phyloP scores from a whole-genome alignment of 768 basidiomycete genomes.

The Hygrocybe punicea region DNA sequence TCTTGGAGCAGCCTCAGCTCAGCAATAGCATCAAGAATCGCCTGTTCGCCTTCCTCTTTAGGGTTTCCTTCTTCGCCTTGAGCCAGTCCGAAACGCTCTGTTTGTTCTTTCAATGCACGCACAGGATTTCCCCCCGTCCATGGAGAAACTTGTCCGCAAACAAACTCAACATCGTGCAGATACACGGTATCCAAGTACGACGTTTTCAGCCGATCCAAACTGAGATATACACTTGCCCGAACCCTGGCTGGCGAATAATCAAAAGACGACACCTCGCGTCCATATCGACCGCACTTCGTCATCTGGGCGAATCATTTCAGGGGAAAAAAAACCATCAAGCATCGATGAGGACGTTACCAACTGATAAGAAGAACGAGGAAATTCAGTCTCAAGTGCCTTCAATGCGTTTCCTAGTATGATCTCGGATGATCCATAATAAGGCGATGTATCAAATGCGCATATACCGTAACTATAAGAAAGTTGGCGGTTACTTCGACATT shows the following conservation, averaged over 20 bases:
- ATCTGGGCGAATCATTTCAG: constrained; percentile 44
- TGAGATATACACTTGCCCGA: constrained; percentile 61
- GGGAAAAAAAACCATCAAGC: neutral
- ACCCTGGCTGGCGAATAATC: constrained; percentile 72
- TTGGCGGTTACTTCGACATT: neutral
- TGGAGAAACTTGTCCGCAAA: constrained; percentile 52
- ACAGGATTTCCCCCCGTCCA: constrained; percentile 53
- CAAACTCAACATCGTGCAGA: constrained; percentile 82
- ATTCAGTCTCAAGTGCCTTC: constrained; percentile 56
- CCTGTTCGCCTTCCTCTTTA: constrained; percentile 67
- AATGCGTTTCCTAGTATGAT: constrained; percentile 67
- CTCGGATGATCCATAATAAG: constrained; percentile 80
- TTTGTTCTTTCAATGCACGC: constrained; percentile 51
- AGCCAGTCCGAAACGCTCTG: constrained; percentile 61
- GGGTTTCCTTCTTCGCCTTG: constrained; percentile 54
- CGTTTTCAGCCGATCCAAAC: constrained; percentile 67
- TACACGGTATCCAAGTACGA: constrained; percentile 77
- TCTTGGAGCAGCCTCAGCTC: constrained; percentile 66
- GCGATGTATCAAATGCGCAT: constrained; percentile 75
- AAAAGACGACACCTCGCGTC: constrained; percentile 46
- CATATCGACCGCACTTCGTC: constrained; percentile 85
- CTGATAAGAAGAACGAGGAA: constrained; percentile 74
- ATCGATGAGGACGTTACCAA: constrained; percentile 44
- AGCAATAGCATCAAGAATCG: constrained; percentile 61
- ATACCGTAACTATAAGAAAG: constrained; percentile 67